A percentile compares a stretch with the other conserved stretches of the same genome.
Conservation (phyloP, 495 filamentous ascomycete species). For the Immersiella caudata region DNA sequence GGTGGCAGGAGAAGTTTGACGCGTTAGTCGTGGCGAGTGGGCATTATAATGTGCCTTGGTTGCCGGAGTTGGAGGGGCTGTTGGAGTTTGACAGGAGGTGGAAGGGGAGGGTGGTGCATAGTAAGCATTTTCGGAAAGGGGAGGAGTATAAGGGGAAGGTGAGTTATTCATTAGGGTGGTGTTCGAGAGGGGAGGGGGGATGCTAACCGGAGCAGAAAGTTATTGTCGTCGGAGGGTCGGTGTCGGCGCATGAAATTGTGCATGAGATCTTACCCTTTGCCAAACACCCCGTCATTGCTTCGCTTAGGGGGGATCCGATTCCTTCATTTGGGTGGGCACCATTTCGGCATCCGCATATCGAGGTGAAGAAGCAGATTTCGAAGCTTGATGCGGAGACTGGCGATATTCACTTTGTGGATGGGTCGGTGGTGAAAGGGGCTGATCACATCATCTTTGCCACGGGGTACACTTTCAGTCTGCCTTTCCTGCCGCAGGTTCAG, state of each 20-base stretch:
- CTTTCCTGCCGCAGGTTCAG: slow-evolving; percentile 54
- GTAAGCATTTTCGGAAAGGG: slow-evolving; percentile 39
- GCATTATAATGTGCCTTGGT: slow-evolving; percentile 43
- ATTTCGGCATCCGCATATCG: slow-evolving; percentile 54
- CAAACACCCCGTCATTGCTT: slow-evolving; percentile 33
- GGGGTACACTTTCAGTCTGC: slow-evolving; percentile 60
- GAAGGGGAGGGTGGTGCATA: slow-evolving; percentile 39
- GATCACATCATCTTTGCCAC: slow-evolving; percentile 63
- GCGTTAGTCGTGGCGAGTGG: slow-evolving; percentile 38
- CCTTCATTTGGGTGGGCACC: slow-evolving; percentile 43
- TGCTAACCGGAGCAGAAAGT: slow-evolving; percentile 28
- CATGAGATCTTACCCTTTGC: slow-evolving; percentile 39
- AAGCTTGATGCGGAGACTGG: slow-evolving; percentile 40
- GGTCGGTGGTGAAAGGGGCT: slow-evolving; percentile 49
- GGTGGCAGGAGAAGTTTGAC: slow-evolving; percentile 46
- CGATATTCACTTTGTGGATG: slow-evolving; percentile 53
- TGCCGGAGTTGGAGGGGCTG: slow-evolving; percentile 35
- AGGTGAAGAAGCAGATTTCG: slow-evolving; percentile 49
- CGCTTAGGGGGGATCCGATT: slow-evolving; percentile 36
- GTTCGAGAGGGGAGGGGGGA: not conserved
- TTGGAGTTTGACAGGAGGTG: slow-evolving; percentile 37
- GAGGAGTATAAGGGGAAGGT: slow-evolving; percentile 50
- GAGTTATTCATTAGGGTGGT: not conserved
- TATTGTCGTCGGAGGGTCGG: slow-evolving; percentile 38
- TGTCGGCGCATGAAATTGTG: slow-evolving; percentile 39